A percentile compares a stretch with the other conserved stretches of the same genome.
phyloP scores from a whole-genome alignment of 257 asterid genomes.

The Nicotiana sylvestris region DNA sequence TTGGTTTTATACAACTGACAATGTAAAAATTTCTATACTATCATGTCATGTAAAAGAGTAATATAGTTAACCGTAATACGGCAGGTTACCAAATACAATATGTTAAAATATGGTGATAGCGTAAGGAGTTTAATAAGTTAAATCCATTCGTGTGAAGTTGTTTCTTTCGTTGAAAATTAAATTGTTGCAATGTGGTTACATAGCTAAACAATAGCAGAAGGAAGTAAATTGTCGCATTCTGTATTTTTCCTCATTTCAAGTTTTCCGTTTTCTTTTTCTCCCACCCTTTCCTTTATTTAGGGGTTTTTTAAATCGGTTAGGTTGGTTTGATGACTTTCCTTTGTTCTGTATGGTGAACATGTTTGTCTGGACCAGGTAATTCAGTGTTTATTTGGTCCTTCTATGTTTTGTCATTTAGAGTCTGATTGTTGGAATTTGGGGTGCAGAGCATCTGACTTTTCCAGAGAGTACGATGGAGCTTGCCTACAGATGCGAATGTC shows the following conservation, averaged over 20 bases:
- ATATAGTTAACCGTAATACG: too few species aligned
- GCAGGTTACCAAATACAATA: too few species aligned
- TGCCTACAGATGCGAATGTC: conserved; percentile 96
- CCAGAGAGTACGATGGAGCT: conserved; percentile 86
- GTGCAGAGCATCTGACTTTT: conserved; percentile 84
- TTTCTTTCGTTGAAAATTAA: neutral
- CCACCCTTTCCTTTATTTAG: neutral
- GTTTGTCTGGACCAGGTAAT: neutral
- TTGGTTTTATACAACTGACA: too few species aligned
- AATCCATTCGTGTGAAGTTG: neutral
- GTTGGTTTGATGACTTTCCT: neutral
- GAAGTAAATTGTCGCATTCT: neutral
- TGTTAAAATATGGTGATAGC: neutral
- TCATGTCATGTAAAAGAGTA: too few species aligned
- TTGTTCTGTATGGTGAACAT: neutral
- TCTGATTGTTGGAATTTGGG: conserved; percentile 5
- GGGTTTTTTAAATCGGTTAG: neutral
- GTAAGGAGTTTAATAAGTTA: neutral
- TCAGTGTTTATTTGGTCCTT: neutral
- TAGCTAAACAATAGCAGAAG: neutral
- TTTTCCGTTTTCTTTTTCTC: neutral
- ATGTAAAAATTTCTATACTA: too few species aligned
- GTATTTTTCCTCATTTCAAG: neutral
- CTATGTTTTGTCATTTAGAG: neutral
- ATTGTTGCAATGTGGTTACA: conserved; percentile 11